A percentile compares a stretch with the other conserved stretches of the same genome.
Conservation (phyloP, 176 grass and related monocot genomes). For the Calamus simplicifolius region DNA sequence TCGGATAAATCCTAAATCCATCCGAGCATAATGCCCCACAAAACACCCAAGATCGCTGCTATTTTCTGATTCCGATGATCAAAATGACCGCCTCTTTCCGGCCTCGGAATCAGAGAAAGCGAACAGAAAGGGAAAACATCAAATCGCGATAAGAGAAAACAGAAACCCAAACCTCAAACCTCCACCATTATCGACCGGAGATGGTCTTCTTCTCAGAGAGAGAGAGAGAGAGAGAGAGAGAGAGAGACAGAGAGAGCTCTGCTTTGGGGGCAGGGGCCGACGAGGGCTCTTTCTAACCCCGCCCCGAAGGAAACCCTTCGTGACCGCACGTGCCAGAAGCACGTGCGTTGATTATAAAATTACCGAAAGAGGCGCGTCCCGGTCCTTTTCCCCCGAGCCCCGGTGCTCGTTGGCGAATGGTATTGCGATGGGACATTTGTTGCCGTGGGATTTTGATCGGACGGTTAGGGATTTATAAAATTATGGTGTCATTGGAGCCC, state of each 20-base stretch:
- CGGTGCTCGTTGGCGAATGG: too few relatives aligned
- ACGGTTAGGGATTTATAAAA: not conserved
- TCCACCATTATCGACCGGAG: not conserved
- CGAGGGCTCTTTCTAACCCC: not conserved
- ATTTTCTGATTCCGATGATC: not conserved
- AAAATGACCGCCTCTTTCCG: not conserved
- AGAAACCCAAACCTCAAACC: constrained; percentile 16
- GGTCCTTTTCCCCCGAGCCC: too few relatives aligned
- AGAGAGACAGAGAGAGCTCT: not conserved
- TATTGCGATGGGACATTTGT: not conserved
- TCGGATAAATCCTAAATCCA: not conserved
- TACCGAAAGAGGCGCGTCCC: not conserved
- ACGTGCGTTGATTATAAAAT: not conserved
- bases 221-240: not conserved
- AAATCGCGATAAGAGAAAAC: not conserved
- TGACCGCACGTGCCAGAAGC: not conserved
- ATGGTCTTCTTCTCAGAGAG: not conserved
- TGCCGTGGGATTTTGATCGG: not conserved
- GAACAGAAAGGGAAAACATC: not conserved
- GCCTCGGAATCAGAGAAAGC: constrained; percentile 4
- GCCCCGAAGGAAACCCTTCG: not conserved
- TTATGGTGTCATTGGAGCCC: too few relatives aligned
- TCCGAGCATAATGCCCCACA: not conserved
- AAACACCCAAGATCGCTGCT: not conserved
- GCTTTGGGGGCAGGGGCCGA: not conserved